Percentiles rank a stretch among this genome's conserved stretches.
Conservation (phyloP, 2,329 filamentous ascomycete species). For the Cladosporium oxysporum region DNA sequence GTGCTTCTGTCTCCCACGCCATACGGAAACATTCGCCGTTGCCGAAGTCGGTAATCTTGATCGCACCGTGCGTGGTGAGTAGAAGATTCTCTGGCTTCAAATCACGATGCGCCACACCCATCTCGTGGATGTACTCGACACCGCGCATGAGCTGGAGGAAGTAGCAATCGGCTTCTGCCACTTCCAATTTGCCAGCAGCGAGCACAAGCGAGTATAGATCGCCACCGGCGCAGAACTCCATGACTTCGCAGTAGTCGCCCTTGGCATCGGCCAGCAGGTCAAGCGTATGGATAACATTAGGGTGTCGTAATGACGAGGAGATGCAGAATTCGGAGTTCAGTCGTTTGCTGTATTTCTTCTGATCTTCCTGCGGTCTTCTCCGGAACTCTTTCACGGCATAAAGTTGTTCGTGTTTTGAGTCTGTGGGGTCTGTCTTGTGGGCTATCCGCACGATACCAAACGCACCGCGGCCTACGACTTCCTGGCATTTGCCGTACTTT, state of each 20-base stretch:
- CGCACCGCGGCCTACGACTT: constrained; percentile 91
- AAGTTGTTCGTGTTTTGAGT: constrained; percentile 76
- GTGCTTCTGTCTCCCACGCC: constrained; percentile 98
- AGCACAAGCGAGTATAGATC: constrained; percentile 94
- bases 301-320: constrained; percentile 91
- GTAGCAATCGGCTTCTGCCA: constrained; percentile 92
- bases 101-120: constrained; percentile 97
- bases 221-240: constrained; percentile 97
- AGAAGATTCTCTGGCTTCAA: constrained; percentile 96
- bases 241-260: constrained; percentile 97
- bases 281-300: constrained; percentile 96
- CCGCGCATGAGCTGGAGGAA: constrained; percentile 99
- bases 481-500: constrained; percentile 98
- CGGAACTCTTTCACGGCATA: constrained; percentile 99
- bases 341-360: constrained; percentile 97
- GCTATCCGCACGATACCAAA: constrained; percentile 98
- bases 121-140: constrained; percentile 98
- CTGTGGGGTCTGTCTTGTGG: constrained; percentile 86
- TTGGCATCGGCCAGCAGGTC: constrained; percentile 95
- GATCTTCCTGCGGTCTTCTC: constrained; percentile 86
- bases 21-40: constrained; percentile 99
- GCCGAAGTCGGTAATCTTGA: constrained; percentile 98
- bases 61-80: constrained; percentile 83
- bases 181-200: constrained; percentile 86
- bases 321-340: constrained; percentile 98